These are phyloP conservation scores for Marvania coccoides DNA, from an alignment of 139 green algal genomes.

Conservation along the genomic window DNA sequence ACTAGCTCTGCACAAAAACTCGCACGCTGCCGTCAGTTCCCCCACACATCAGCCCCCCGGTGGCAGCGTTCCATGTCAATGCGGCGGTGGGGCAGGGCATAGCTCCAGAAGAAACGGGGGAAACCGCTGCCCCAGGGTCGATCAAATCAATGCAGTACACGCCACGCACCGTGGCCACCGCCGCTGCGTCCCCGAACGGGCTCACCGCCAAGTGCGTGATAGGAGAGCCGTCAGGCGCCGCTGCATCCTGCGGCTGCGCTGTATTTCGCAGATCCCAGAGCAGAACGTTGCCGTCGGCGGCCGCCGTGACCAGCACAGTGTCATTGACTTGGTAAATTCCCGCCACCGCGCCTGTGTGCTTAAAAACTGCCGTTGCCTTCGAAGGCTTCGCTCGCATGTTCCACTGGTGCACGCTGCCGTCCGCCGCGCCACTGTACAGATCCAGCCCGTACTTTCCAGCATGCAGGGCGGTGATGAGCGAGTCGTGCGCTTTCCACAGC, in stretches of 20 bases:
- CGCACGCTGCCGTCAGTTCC: not conserved
- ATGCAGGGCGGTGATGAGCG: slow-evolving; percentile 38
- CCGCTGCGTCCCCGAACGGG: slow-evolving; percentile 9
- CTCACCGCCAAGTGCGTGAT: slow-evolving; percentile 1
- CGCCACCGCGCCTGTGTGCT: slow-evolving; percentile 2
- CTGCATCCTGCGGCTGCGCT: not conserved
- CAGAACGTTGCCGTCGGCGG: not conserved
- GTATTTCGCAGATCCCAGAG: slow-evolving; percentile 16
- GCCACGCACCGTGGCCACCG: not conserved
- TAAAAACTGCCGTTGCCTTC: not conserved
- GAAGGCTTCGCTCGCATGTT: slow-evolving; percentile 8
- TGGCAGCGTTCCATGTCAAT: not conserved
- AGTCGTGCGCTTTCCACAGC: slow-evolving; percentile 41
- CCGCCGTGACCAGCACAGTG: slow-evolving; percentile 1
- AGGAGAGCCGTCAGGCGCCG: not conserved
- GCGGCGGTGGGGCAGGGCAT: not conserved
- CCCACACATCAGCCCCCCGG: not conserved
- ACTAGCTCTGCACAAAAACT: too few species aligned
- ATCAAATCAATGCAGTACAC: slow-evolving; percentile 8
- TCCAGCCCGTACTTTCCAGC: slow-evolving; percentile 12
- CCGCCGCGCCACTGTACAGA: slow-evolving; percentile 42
- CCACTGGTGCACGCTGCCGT: slow-evolving; percentile 27
- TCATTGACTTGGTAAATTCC: slow-evolving; percentile 9
- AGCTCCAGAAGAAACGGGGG: not conserved
- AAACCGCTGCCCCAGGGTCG: not conserved